Evolutionary conservation across 2,329 filamentous ascomycete species (phyloP).

Genomic region (Paraphaeosphaeria sporulosa): DNA sequence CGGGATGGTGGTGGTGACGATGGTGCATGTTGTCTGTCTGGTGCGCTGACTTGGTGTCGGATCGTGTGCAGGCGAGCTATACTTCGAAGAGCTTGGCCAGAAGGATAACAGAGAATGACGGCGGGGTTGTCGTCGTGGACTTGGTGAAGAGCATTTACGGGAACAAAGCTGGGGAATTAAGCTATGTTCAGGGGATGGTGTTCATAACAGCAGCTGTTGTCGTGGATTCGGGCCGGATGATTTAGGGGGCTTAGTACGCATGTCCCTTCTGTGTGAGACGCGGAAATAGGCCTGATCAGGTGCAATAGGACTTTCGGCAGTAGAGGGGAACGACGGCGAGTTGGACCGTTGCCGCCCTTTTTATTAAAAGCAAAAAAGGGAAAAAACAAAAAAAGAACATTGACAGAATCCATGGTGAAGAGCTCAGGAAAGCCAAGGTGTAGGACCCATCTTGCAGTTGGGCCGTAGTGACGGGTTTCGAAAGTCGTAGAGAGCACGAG

Average conservation of each 20-base stretch:
- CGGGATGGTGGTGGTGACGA: not conserved
- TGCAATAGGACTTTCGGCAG: not conserved
- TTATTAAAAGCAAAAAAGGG: no score
- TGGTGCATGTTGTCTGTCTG: not conserved
- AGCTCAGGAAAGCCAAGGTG: no score
- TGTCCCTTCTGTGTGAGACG: not conserved
- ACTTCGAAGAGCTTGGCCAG: not conserved
- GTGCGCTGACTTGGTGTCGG: not conserved
- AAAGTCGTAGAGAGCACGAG: no score
- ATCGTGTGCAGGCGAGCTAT: not conserved
- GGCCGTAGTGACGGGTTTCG: no score
- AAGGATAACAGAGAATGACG: not conserved
- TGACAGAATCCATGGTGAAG: no score
- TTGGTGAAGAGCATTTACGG: not conserved
- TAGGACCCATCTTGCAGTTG: no score
- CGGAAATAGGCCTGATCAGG: not conserved
- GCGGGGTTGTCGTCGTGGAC: not conserved
- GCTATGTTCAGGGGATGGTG: not conserved
- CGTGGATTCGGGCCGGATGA: not conserved
- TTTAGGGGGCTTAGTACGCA: not conserved
- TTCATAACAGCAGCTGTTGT: not conserved
- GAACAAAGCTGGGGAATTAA: not conserved
- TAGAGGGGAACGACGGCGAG: no score
- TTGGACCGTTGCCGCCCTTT: no score
- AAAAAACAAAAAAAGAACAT: no score